Percentiles rank a stretch among this genome's conserved stretches.
These are phyloP conservation scores for Cucurbitaria berberidis DNA, from an alignment of 2,329 filamentous ascomycete genomes.

Conservation along the genomic window DNA sequence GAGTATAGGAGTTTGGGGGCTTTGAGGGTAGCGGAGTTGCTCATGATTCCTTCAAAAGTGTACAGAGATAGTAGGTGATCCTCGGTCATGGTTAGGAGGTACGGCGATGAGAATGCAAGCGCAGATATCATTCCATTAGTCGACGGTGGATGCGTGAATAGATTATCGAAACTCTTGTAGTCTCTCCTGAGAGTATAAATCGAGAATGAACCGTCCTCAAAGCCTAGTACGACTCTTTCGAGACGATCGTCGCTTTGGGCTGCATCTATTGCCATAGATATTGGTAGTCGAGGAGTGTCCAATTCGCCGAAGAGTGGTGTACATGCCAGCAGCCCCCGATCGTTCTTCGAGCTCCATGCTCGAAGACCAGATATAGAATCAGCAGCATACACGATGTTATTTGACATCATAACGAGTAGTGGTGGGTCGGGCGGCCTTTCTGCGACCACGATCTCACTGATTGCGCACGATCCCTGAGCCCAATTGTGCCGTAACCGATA, in stretches of 20 bases:
- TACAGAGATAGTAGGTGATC: conserved; percentile 79
- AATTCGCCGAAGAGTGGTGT: conserved; percentile 30
- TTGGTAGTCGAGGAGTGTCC: conserved; percentile 54
- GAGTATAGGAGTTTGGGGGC: conserved; percentile 72
- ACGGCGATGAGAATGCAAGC: conserved; percentile 75
- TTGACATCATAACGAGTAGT: conserved; percentile 76
- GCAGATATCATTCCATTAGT: conserved; percentile 71
- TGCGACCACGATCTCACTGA: conserved; percentile 75
- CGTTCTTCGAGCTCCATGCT: conserved; percentile 73
- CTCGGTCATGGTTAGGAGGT: conserved; percentile 78
- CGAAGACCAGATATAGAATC: conserved; percentile 73
- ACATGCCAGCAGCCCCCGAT: conserved; percentile 64
- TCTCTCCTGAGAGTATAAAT: conserved; percentile 67
- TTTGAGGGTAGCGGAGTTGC: conserved; percentile 26
- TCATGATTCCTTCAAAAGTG: conserved; percentile 55
- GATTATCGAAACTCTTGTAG: conserved; percentile 52
- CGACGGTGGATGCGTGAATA: conserved; percentile 67
- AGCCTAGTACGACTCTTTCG: conserved; percentile 44
- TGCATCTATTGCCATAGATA: conserved; percentile 68
- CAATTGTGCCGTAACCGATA: conserved; percentile 92
- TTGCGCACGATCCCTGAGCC: conserved; percentile 79
- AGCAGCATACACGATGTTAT: conserved; percentile 78
- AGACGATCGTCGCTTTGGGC: conserved; percentile 31
- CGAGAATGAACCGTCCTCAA: conserved; percentile 60
- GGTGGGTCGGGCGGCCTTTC: conserved; percentile 61